These are phyloP conservation scores for Fusarium irregulare DNA, from an alignment of 2,329 filamentous ascomycete genomes.

Conservation along the genomic window DNA sequence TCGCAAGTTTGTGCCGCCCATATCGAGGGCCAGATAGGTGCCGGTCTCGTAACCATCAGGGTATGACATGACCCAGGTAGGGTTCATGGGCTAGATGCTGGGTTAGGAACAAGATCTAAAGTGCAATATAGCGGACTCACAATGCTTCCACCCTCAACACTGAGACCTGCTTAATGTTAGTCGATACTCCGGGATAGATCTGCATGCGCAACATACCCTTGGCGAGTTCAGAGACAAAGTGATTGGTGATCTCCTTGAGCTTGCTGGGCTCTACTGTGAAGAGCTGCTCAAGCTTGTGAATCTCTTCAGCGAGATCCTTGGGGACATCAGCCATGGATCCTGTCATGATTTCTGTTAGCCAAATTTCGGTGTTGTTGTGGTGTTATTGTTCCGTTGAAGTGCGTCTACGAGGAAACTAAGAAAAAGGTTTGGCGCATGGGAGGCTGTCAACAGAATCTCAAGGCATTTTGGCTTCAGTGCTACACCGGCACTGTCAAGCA, in stretches of 20 bases:
- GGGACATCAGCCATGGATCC: constrained; percentile 93
- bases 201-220: constrained; percentile 68
- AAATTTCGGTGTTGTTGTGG: not conserved
- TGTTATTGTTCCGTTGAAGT: not conserved
- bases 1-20: constrained; percentile 95
- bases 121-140: constrained; percentile 64
- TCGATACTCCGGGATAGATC: not conserved
- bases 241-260: constrained; percentile 89
- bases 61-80: constrained; percentile 93
- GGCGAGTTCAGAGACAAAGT: constrained; percentile 88
- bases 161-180: constrained; percentile 69
- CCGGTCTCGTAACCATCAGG: constrained; percentile 89
- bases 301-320: constrained; percentile 81
- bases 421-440: not conserved
- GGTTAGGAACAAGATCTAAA: constrained; percentile 33
- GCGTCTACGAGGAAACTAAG: not conserved
- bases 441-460: not conserved
- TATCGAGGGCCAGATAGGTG: constrained; percentile 89
- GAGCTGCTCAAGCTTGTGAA: constrained; percentile 83
- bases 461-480: constrained; percentile 8
- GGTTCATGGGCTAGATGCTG: constrained; percentile 86
- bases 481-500: constrained; percentile 12
- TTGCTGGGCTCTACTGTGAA: constrained; percentile 83
- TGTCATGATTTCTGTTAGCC: constrained; percentile 53
- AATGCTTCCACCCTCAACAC: constrained; percentile 90